Conservation (phyloP, 257 asterid species). For the Nicotiana otophora region DNA sequence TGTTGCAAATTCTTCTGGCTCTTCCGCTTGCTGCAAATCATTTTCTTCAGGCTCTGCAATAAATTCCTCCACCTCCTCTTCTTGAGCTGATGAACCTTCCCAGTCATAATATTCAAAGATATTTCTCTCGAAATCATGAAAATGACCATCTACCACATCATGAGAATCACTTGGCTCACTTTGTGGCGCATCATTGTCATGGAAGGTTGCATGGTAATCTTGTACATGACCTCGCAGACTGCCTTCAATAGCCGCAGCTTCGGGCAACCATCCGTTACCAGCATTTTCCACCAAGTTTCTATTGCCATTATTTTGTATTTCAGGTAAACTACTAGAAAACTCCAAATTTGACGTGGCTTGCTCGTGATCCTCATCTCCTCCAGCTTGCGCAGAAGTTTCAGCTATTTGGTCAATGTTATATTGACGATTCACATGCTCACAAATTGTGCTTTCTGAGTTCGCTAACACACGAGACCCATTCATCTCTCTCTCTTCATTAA, state of each 20-base stretch:
- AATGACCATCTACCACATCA: constrained; percentile 14
- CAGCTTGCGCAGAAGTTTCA: constrained; percentile 24
- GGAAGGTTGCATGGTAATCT: constrained; percentile 25
- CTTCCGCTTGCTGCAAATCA: not conserved
- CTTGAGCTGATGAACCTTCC: constrained; percentile 37
- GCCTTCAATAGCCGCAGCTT: constrained; percentile 20
- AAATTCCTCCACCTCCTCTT: constrained; percentile 30
- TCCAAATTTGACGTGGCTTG: constrained; percentile 20
- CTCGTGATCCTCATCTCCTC: constrained; percentile 22
- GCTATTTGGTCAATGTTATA: constrained; percentile 7
- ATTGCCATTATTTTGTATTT: constrained; percentile 19
- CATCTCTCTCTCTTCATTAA: constrained; percentile 31
- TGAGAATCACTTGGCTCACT: constrained; percentile 23
- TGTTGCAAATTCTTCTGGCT: constrained; percentile 7
- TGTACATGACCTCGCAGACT: constrained; percentile 4
- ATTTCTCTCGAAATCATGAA: constrained; percentile 20
- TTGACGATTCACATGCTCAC: constrained; percentile 19
- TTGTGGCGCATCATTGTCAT: constrained; percentile 25
- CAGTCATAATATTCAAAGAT: constrained; percentile 29
- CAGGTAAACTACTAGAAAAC: constrained; percentile 18
- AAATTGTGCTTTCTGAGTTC: constrained; percentile 13
- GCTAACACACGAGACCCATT: constrained; percentile 10
- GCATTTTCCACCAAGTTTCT: constrained; percentile 2
- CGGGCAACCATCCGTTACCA: constrained; percentile 21
- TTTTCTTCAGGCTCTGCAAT: not conserved